Evolutionary conservation across 2,329 filamentous ascomycete genomes (phyloP).

Genomic region (Xylariaceae sp.): DNA sequence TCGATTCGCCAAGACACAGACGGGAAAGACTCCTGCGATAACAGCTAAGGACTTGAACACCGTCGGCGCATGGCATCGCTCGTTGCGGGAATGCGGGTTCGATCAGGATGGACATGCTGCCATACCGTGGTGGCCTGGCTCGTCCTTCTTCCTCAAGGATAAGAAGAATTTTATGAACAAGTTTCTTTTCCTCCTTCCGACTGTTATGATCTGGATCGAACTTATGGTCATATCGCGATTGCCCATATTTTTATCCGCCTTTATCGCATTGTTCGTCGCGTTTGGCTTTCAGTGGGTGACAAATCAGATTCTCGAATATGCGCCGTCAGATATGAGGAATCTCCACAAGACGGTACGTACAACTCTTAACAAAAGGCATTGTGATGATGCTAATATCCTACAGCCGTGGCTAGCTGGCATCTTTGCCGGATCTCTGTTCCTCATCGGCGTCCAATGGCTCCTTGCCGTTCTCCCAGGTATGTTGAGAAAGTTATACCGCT

Average conservation of each 20-base stretch:
- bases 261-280: slow-evolving; percentile 60
- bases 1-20: slow-evolving; percentile 81
- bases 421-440: slow-evolving; percentile 82
- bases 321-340: slow-evolving; percentile 80
- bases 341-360: slow-evolving; percentile 78
- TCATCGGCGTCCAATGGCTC: slow-evolving; percentile 73
- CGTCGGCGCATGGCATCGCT: slow-evolving; percentile 72
- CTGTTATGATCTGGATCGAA: slow-evolving; percentile 67
- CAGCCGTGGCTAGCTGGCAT: slow-evolving; percentile 91
- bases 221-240: slow-evolving; percentile 70
- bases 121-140: slow-evolving; percentile 65
- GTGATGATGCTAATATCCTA: slow-evolving; percentile 8
- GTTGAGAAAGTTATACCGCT: slow-evolving; percentile 26
- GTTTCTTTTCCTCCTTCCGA: slow-evolving; percentile 89
- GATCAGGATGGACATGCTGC: slow-evolving; percentile 71
- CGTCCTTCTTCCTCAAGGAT: slow-evolving; percentile 71
- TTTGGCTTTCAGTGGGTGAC: slow-evolving; percentile 74
- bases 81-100: slow-evolving; percentile 80
- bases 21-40: slow-evolving; percentile 83
- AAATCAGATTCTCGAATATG: slow-evolving; percentile 74
- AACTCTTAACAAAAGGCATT: not conserved
- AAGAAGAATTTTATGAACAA: slow-evolving; percentile 73
- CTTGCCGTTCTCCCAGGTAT: slow-evolving; percentile 69
- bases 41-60: slow-evolving; percentile 92
- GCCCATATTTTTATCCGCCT: slow-evolving; percentile 72